phyloP scores from a whole-genome alignment of 345 rosid species.

The Pistacia vera region DNA sequence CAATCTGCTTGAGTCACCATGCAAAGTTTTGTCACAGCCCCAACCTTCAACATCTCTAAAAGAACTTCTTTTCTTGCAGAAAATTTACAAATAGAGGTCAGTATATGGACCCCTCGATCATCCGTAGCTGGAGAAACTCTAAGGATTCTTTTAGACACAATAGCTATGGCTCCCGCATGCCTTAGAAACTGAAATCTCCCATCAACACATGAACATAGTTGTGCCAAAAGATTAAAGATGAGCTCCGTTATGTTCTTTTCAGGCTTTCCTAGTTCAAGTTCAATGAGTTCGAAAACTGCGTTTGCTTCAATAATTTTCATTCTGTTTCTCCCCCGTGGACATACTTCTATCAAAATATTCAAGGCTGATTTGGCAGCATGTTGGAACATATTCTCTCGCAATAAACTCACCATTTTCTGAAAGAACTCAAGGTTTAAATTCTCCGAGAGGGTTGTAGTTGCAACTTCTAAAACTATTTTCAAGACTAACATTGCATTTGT shows the following conservation, averaged over 20 bases:
- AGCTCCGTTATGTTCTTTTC: slow-evolving; percentile 49
- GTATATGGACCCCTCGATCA: slow-evolving; percentile 42
- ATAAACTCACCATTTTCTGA: slow-evolving; percentile 20
- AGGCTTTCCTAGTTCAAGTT: slow-evolving; percentile 50
- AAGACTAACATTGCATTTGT: slow-evolving; percentile 30
- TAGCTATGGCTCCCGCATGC: slow-evolving; percentile 51
- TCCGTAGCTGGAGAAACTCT: slow-evolving; percentile 57
- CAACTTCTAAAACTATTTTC: slow-evolving; percentile 22
- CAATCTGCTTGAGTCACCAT: slow-evolving; percentile 64
- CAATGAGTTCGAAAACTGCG: slow-evolving; percentile 47
- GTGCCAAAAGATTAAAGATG: slow-evolving; percentile 41
- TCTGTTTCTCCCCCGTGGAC: slow-evolving; percentile 46
- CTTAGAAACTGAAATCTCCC: slow-evolving; percentile 46
- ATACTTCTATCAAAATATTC: slow-evolving; percentile 30
- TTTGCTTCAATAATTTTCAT: slow-evolving; percentile 40
- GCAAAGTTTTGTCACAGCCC: slow-evolving; percentile 65
- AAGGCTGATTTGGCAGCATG: slow-evolving; percentile 43
- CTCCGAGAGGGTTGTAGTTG: slow-evolving; percentile 25
- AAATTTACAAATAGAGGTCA: slow-evolving; percentile 35
- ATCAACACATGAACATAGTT: slow-evolving; percentile 45
- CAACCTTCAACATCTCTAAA: slow-evolving; percentile 59
- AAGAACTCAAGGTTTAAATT: slow-evolving; percentile 35
- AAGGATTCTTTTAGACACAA: slow-evolving; percentile 51
- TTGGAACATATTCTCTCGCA: slow-evolving; percentile 28
- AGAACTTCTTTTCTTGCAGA: slow-evolving; percentile 35